Percentiles rank a stretch among this genome's conserved stretches.
phyloP scores from a whole-genome alignment of 441 rosid genomes.

The Pelargonium australe region DNA sequence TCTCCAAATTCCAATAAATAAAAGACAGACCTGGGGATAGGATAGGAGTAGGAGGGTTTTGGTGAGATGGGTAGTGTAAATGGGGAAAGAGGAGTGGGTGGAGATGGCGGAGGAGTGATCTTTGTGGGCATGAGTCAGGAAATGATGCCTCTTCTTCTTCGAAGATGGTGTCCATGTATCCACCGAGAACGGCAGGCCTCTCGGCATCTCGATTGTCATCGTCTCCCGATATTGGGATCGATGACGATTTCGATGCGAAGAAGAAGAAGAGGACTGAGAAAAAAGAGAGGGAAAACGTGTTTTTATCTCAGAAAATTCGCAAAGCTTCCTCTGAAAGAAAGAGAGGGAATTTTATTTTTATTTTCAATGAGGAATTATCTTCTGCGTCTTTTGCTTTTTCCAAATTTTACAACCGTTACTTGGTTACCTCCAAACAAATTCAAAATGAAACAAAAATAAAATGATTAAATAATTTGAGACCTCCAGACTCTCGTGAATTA shows the following conservation, averaged over 20 bases:
- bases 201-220: constrained; percentile 78
- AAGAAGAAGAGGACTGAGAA: neutral
- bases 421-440: too few relatives aligned
- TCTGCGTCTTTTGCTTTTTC: too few relatives aligned
- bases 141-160: constrained; percentile 58
- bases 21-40: constrained; percentile 42
- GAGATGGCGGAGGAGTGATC: constrained; percentile 69
- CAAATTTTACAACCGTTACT: too few relatives aligned
- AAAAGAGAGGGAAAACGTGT: neutral
- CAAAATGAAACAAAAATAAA: too few relatives aligned
- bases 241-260: neutral
- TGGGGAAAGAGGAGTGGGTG: constrained; percentile 45
- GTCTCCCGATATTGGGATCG: constrained; percentile 2
- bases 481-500: too few relatives aligned
- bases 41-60: constrained; percentile 48
- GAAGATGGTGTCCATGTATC: constrained; percentile 63
- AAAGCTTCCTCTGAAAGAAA: constrained; percentile 20
- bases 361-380: too few relatives aligned
- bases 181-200: constrained; percentile 78
- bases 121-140: constrained; percentile 77
- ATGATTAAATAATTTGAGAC: too few relatives aligned
- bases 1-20: neutral
- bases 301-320: neutral
- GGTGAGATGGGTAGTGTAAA: constrained; percentile 60
- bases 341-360: constrained; percentile 5